A percentile compares a stretch with the other conserved stretches of the same genome.
Conservation (phyloP, 2,329 filamentous ascomycete genomes). For the Celoporthe dispersa region DNA sequence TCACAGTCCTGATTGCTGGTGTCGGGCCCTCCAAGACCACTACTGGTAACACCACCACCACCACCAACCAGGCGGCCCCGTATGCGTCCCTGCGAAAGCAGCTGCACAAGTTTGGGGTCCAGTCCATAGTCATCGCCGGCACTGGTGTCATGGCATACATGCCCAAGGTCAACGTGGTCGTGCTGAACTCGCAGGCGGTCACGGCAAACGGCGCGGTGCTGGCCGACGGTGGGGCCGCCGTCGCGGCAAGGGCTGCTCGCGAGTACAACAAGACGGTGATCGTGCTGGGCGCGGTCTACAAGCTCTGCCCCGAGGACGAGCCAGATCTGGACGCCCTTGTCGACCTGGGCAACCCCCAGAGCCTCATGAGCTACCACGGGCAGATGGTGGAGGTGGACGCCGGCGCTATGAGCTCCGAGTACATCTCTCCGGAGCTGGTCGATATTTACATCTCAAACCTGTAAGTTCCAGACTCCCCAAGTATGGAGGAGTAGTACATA, state of each 20-base stretch:
- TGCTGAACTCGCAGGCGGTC: constrained; percentile 85
- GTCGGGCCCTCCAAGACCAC: constrained; percentile 48
- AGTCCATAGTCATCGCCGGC: constrained; percentile 82
- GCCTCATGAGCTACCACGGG: constrained; percentile 79
- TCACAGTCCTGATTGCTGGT: constrained; percentile 86
- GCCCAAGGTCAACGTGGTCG: constrained; percentile 93
- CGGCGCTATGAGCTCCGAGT: constrained; percentile 80
- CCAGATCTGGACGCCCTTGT: constrained; percentile 82
- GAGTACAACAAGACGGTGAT: constrained; percentile 84
- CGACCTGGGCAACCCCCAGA: constrained; percentile 83
- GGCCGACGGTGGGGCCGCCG: constrained; percentile 79
- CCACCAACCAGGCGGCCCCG: constrained; percentile 43
- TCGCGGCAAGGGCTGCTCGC: constrained; percentile 83
- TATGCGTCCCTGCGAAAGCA: constrained; percentile 72
- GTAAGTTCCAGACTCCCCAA: constrained; percentile 52
- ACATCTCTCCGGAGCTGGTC: constrained; percentile 75
- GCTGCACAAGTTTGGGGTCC: constrained; percentile 76
- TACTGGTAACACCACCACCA: not conserved
- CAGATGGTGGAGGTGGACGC: constrained; percentile 79
- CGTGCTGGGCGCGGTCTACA: constrained; percentile 89
- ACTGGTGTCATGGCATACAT: constrained; percentile 90
- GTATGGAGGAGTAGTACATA: not conserved
- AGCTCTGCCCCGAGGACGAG: constrained; percentile 87
- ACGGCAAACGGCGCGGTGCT: constrained; percentile 87
- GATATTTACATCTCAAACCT: constrained; percentile 87